Conservation (phyloP, 768 basidiomycete genomes). For the Pisolithus tinctorius region DNA sequence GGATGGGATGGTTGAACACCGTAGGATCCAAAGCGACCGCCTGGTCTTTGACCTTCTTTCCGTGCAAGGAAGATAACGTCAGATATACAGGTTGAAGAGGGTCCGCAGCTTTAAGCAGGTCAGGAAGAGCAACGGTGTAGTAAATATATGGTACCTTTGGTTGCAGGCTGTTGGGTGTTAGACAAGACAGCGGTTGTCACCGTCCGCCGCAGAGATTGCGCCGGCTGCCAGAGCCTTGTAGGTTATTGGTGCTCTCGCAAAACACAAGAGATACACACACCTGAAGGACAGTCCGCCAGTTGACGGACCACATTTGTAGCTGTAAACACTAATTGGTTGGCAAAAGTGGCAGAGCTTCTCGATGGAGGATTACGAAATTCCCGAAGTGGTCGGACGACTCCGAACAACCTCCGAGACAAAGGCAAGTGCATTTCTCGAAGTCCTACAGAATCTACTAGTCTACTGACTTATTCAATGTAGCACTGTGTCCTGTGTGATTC, state of each 20-base stretch:
- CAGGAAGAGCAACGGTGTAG: conserved; percentile 5
- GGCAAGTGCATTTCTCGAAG: too few species aligned
- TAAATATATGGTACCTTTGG: conserved; percentile 13
- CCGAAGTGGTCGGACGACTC: too few species aligned
- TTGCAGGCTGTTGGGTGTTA: not conserved
- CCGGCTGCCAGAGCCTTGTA: not conserved
- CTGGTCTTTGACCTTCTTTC: conserved; percentile 35
- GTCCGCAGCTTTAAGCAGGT: conserved; percentile 28
- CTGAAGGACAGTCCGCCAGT: not conserved
- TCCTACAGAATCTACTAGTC: too few species aligned
- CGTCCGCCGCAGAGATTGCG: conserved; percentile 3
- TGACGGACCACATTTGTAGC: too few species aligned
- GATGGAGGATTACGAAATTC: too few species aligned
- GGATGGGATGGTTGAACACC: conserved; percentile 87
- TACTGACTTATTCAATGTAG: too few species aligned
- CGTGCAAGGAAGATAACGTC: conserved; percentile 49
- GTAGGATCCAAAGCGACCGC: conserved; percentile 65
- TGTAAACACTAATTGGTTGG: too few species aligned
- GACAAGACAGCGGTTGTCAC: conserved; percentile 8
- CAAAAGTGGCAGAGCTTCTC: too few species aligned
- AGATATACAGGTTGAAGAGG: conserved; percentile 48
- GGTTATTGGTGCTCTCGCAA: not conserved
- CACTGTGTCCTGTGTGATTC: too few species aligned
- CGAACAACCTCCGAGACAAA: too few species aligned
- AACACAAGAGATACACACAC: not conserved